These are phyloP conservation scores for Skeletonema menzelii DNA, from an alignment of 108 stramenopile genomes.

Conservation along the genomic window DNA sequence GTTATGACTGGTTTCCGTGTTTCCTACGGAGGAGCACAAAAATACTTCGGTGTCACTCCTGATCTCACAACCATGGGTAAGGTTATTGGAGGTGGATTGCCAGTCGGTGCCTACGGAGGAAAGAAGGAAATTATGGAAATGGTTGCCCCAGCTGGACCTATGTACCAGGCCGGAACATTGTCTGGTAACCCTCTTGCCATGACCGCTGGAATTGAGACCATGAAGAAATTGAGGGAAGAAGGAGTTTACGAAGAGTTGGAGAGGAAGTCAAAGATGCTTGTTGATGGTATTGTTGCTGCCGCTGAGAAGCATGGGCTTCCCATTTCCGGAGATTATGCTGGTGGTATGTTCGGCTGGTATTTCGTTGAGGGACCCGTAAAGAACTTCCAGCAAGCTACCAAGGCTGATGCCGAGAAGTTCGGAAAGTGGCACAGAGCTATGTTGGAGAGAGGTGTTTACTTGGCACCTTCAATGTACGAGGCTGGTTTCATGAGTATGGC, in stretches of 20 bases:
- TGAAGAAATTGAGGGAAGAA: constrained; percentile 86
- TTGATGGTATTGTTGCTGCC: constrained; percentile 86
- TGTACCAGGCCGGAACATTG: constrained; percentile 99
- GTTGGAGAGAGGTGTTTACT: constrained; percentile 97
- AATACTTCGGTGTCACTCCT: constrained; percentile 96
- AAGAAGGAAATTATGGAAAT: constrained; percentile 96
- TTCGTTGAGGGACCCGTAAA: constrained; percentile 95
- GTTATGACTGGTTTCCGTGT: constrained; percentile 99
- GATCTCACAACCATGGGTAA: constrained; percentile 99
- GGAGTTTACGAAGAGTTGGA: constrained; percentile 94
- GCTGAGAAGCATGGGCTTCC: constrained; percentile 91
- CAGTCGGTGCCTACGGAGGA: constrained; percentile 98
- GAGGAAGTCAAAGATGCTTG: constrained; percentile 87
- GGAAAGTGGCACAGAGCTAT: constrained; percentile 98
- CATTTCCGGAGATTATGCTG: constrained; percentile 86
- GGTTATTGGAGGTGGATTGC: constrained; percentile 98
- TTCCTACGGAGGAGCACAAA: constrained; percentile 94
- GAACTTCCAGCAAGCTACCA: constrained; percentile 90
- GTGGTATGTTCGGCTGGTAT: constrained; percentile 99
- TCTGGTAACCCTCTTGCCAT: constrained; percentile 98
- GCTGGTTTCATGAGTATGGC: constrained; percentile 97
- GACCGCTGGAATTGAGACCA: constrained; percentile 97
- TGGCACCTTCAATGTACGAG: constrained; percentile 98
- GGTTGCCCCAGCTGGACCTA: constrained; percentile 97
- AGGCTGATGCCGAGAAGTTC: constrained; percentile 92